Conservation (phyloP, 176 grass and related monocot genomes). For the Cymbopogon citratus region DNA sequence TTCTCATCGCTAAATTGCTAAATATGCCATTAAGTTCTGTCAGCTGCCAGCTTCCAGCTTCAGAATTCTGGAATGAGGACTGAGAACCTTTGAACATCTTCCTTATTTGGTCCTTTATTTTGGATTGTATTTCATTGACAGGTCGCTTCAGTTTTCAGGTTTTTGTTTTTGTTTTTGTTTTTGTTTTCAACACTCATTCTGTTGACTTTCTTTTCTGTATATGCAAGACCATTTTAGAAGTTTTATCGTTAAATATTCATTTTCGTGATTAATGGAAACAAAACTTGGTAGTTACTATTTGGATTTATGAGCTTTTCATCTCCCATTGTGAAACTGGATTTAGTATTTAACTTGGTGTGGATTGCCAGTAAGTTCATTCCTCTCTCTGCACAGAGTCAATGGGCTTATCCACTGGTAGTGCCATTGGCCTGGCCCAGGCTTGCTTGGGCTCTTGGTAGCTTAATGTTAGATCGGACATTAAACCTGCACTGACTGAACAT, state of each 20-base stretch:
- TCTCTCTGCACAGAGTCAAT: neutral
- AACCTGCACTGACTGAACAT: conserved; percentile 5
- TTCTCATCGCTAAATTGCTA: neutral
- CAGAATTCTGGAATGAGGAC: neutral
- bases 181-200: neutral
- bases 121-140: neutral
- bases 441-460: conserved; percentile 1
- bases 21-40: conserved; percentile 1
- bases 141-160: neutral
- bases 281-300: neutral
- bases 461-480: neutral
- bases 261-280: neutral
- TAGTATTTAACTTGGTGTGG: neutral
- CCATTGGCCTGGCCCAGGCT: neutral
- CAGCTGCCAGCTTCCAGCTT: neutral
- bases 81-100: neutral
- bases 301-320: conserved; percentile 11
- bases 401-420: neutral
- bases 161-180: too few species aligned
- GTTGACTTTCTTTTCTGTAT: neutral
- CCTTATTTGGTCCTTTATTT: neutral
- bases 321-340: neutral
- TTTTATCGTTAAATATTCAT: neutral
- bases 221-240: neutral
- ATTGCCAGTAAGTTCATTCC: neutral